A percentile compares a stretch with the other conserved stretches of the same genome.
Evolutionary conservation across 2,329 filamentous ascomycete species (phyloP).

Genomic region (Dothiorella sarmentorum): DNA sequence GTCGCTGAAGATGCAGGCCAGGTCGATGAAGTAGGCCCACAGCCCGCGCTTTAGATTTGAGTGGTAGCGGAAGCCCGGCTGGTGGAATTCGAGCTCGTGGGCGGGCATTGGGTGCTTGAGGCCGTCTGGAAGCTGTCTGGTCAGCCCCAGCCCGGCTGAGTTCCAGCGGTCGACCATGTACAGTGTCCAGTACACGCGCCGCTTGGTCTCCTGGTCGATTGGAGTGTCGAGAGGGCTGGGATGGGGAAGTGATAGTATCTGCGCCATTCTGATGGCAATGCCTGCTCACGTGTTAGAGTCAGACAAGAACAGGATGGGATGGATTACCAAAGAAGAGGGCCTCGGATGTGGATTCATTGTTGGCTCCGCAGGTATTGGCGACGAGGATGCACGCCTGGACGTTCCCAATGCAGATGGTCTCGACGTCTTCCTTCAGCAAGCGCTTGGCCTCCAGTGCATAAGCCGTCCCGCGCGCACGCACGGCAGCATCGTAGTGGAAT

Average conservation of each 20-base stretch:
- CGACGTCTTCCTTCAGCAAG: constrained; percentile 29
- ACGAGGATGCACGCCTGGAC: constrained; percentile 42
- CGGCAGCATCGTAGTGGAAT: neutral
- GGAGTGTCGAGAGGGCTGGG: constrained; percentile 19
- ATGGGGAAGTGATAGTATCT: constrained; percentile 15
- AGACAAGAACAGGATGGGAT: neutral
- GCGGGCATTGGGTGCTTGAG: constrained; percentile 33
- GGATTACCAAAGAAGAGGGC: constrained; percentile 40
- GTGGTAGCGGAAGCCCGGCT: constrained; percentile 22
- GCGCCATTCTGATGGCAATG: constrained; percentile 20
- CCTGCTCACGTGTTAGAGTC: neutral
- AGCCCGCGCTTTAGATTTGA: constrained; percentile 30
- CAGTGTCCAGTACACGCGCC: constrained; percentile 40
- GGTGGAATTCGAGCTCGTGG: constrained; percentile 37
- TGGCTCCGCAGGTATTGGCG: constrained; percentile 33
- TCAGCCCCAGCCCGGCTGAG: constrained; percentile 35
- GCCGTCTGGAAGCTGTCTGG: constrained; percentile 28
- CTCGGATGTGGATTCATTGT: constrained; percentile 37
- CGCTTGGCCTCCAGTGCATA: constrained; percentile 25
- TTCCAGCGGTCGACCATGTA: constrained; percentile 44
- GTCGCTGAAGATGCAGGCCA: constrained; percentile 39
- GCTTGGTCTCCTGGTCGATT: constrained; percentile 38
- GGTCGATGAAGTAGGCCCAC: constrained; percentile 41
- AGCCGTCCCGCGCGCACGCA: constrained; percentile 22
- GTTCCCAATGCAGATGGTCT: constrained; percentile 36